Conservation (phyloP, 805 yeast genomes). For the Diddensiella santjacobensis region DNA sequence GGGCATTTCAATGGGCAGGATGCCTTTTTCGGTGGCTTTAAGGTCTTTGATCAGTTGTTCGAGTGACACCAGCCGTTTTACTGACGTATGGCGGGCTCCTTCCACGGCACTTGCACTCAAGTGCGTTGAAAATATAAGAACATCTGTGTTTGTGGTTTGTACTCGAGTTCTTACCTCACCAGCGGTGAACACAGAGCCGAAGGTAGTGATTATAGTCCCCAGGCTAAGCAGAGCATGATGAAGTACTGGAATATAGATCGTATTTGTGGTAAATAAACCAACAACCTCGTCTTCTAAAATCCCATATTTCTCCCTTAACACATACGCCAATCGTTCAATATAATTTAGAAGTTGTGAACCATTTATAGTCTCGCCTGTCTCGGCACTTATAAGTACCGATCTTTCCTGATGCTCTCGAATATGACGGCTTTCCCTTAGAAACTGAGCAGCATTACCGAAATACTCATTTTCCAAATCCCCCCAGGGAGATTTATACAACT, state of each 20-base stretch:
- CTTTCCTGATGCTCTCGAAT: constrained; percentile 10
- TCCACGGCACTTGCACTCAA: constrained; percentile 7
- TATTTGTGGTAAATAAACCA: constrained; percentile 29
- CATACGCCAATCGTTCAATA: constrained; percentile 21
- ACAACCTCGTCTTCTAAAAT: constrained; percentile 31
- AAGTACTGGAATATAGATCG: constrained; percentile 28
- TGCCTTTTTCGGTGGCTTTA: neutral
- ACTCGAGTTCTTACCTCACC: constrained; percentile 34
- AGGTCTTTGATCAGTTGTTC: constrained; percentile 6
- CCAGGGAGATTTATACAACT: too few relatives aligned
- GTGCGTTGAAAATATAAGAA: constrained; percentile 20
- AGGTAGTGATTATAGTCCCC: constrained; percentile 34
- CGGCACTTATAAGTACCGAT: constrained; percentile 24
- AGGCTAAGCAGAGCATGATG: constrained; percentile 29
- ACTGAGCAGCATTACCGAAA: constrained; percentile 21
- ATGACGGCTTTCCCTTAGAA: constrained; percentile 10
- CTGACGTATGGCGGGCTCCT: constrained; percentile 1
- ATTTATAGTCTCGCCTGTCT: constrained; percentile 20
- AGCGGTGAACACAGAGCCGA: constrained; percentile 32
- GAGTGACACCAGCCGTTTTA: neutral
- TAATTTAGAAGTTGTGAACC: constrained; percentile 17
- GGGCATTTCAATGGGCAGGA: neutral
- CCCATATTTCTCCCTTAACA: constrained; percentile 21
- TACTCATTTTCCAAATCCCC: constrained; percentile 17
- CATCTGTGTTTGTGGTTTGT: constrained; percentile 19